These are phyloP conservation scores for Eucalyptus pauciflora DNA, from an alignment of 345 rosid genomes.

Conservation along the genomic window DNA sequence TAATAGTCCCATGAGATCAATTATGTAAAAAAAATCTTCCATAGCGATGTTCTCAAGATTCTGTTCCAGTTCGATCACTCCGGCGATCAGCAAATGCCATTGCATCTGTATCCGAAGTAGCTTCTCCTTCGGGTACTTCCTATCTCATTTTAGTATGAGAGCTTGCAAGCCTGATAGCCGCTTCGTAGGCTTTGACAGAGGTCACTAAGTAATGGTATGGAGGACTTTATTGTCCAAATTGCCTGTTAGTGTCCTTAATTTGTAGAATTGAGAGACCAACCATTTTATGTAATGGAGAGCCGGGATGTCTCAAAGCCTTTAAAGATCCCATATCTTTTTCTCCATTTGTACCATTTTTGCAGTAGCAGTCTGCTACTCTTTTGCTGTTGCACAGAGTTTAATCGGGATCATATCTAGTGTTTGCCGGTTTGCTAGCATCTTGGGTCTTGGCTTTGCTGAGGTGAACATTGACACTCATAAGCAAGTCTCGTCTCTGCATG, in stretches of 20 bases:
- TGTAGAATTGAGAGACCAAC: not conserved
- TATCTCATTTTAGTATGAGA: not conserved
- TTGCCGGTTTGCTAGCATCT: conserved; percentile 55
- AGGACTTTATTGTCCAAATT: not conserved
- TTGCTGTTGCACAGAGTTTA: not conserved
- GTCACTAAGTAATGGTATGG: not conserved
- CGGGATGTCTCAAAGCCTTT: not conserved
- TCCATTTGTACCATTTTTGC: not conserved
- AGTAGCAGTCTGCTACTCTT: not conserved
- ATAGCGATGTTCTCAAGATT: not conserved
- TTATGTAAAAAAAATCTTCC: not conserved
- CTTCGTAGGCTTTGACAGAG: not conserved
- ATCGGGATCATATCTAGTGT: not conserved
- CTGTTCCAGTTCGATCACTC: not conserved
- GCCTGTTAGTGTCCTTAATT: not conserved
- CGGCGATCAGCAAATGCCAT: not conserved
- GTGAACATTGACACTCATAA: conserved; percentile 45
- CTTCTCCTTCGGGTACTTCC: not conserved
- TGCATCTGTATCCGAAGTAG: not conserved
- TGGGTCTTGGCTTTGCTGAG: conserved; percentile 80
- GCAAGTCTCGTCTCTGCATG: conserved; percentile 6
- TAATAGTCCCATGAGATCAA: not conserved
- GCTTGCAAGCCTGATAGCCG: not conserved
- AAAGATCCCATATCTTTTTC: not conserved
- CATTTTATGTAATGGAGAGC: not conserved